These are phyloP conservation scores for Anisodus tanguticus DNA, from an alignment of 257 asterid species.

Conservation along the genomic window DNA sequence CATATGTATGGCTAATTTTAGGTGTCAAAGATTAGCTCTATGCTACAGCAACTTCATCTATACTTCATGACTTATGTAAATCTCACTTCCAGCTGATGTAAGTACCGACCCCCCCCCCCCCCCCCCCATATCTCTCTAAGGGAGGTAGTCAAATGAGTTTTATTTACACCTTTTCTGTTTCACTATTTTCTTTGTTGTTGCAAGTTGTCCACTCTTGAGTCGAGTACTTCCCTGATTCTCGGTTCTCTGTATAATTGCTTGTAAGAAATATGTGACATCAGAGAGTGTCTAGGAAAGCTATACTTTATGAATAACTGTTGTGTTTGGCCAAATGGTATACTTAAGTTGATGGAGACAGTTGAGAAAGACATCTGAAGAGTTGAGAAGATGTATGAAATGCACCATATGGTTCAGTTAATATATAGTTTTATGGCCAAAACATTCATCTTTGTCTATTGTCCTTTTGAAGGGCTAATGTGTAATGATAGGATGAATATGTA, in stretches of 20 bases:
- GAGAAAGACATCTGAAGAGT: background rate
- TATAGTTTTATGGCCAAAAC: background rate
- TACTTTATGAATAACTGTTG: background rate
- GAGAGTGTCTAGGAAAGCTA: background rate
- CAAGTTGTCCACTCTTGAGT: background rate
- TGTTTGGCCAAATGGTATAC: background rate
- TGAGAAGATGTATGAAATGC: background rate
- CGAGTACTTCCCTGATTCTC: background rate
- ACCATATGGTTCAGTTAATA: background rate
- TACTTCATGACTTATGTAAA: background rate
- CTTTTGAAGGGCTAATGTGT: background rate
- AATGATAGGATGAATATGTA: too few relatives aligned
- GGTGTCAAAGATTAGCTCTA: constrained; percentile 19
- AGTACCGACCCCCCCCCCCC: background rate
- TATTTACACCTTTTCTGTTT: background rate
- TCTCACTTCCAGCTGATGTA: constrained; percentile 10
- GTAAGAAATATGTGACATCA: background rate
- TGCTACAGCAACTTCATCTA: constrained; percentile 1
- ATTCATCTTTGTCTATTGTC: background rate
- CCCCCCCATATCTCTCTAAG: background rate
- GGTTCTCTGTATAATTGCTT: background rate
- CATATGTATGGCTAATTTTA: background rate
- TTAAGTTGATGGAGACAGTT: background rate
- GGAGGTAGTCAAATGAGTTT: constrained; percentile 16
- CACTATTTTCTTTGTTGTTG: background rate